These are phyloP conservation scores for Paxillus involutus DNA, from an alignment of 768 basidiomycete species.

Conservation along the genomic window DNA sequence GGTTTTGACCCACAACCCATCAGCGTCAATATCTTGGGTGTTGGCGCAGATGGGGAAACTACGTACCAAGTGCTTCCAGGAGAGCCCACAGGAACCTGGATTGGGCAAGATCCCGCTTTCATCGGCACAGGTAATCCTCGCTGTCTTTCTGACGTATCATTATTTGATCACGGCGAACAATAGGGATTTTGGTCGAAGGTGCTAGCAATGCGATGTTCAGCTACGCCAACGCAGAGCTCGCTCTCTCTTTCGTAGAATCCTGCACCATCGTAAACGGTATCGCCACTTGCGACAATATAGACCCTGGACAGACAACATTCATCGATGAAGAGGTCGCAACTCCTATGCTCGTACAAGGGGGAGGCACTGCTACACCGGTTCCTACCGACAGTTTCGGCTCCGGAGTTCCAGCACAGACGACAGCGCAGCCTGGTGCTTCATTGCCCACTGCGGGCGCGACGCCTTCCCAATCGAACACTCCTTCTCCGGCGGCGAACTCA, in stretches of 20 bases:
- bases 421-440: slow-evolving; percentile 2
- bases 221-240: slow-evolving; percentile 5
- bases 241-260: slow-evolving; percentile 8
- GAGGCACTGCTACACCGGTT: slow-evolving; percentile 6
- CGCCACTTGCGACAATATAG: background rate
- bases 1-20: slow-evolving; percentile 46
- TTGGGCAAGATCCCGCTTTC: slow-evolving; percentile 29
- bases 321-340: background rate
- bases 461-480: background rate
- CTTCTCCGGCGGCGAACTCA: background rate
- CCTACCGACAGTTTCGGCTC: background rate
- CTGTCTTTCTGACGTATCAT: background rate
- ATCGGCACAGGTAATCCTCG: slow-evolving; percentile 36
- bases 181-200: slow-evolving; percentile 6
- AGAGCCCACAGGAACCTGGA: slow-evolving; percentile 30
- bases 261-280: slow-evolving; percentile 8
- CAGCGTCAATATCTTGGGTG: slow-evolving; percentile 39
- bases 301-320: background rate
- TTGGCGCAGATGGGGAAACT: slow-evolving; percentile 40
- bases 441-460: background rate
- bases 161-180: background rate
- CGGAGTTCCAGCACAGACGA: background rate
- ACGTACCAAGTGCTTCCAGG: slow-evolving; percentile 42
- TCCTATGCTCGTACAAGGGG: slow-evolving; percentile 9
- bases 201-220: slow-evolving; percentile 3